A percentile compares a stretch with the other conserved stretches of the same genome.
phyloP scores from a whole-genome alignment of 257 asterid genomes.

The Petunia axillaris region DNA sequence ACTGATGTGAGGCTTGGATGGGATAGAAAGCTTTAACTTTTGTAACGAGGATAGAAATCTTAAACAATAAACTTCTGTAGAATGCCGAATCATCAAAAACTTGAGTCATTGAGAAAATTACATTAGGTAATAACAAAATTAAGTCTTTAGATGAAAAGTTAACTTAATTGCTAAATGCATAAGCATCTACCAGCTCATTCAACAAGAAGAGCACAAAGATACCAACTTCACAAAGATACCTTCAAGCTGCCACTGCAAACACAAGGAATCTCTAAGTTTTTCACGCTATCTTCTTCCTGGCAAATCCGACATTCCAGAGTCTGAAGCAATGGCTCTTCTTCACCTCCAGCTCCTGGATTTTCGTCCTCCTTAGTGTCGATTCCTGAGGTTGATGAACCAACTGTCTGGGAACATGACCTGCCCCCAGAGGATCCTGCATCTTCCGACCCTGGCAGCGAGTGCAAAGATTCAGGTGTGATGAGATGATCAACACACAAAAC shows the following conservation, averaged over 20 bases:
- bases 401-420: slow-evolving; percentile 32
- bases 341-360: slow-evolving; percentile 34
- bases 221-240: slow-evolving; percentile 37
- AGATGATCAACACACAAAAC: slow-evolving; percentile 42
- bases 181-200: background rate
- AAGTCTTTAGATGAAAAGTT: background rate
- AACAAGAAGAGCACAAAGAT: background rate
- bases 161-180: background rate
- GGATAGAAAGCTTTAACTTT: background rate
- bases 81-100: slow-evolving; percentile 1
- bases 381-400: slow-evolving; percentile 33
- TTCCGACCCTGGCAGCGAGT: slow-evolving; percentile 33
- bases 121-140: background rate
- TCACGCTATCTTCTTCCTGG: slow-evolving; percentile 51
- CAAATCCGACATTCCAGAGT: slow-evolving; percentile 56
- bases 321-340: slow-evolving; percentile 47
- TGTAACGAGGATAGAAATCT: background rate
- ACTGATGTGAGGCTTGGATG: background rate
- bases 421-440: slow-evolving; percentile 28
- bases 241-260: slow-evolving; percentile 55
- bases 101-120: background rate
- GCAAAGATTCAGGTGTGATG: slow-evolving; percentile 32
- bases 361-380: slow-evolving; percentile 33
- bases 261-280: slow-evolving; percentile 52
- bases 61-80: background rate